Base-by-base conservation (phyloP, 2,329 filamentous ascomycete species). In the Cyanodermella asteris region DNA sequence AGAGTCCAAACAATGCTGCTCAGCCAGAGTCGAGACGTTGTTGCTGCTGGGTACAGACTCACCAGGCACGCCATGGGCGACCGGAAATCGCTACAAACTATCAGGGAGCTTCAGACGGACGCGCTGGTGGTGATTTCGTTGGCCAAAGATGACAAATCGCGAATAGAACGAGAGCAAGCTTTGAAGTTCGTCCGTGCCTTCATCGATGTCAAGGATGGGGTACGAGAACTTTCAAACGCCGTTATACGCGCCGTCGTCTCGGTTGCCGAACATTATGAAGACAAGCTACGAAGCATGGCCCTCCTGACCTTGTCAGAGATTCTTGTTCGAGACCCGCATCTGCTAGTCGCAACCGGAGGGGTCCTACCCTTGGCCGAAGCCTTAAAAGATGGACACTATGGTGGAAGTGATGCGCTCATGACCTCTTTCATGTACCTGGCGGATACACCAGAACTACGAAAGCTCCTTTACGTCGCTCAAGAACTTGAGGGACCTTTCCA, bases 131-230 rank as follows among this genome's bases (percentile, higher is more conserved):
- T 91, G 19, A 59, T 84, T 39, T 94, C 87, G 1, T 56, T 97
- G 17, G 80, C 90, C 35, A 94, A 94, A 44, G 87, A 94, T 45
- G 74, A 76, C 41, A 94, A 93, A 47, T 78, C 84, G n/a, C 82
- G 84, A 37, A 77, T 97, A 11, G 87, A 97, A 52, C 67, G 90
- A 27, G 87, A 97, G 47, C 87, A 97, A 49, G 87, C 87, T 8
- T 56, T 97, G 39, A 97, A 97, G 45, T 93, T 97, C 44, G 72
- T 94, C 14, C 69, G 87, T 30, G 78, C 82, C 7, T 97, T 97
- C 41, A 56, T 97, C 3, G 87, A 97, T 43, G 80, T 94, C 34
- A 93, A 93, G 43, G 78, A 81, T 33, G 87, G 87, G 7, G 72
- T 90, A 6, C 64, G 67, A 33, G 84, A 97, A 44, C 64, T 97